Evolutionary conservation across 2,329 filamentous ascomycete genomes (phyloP), one percentile per base, ranked within the genome.

Genomic region (Hawksworthiomyces lignivorus): DNA sequence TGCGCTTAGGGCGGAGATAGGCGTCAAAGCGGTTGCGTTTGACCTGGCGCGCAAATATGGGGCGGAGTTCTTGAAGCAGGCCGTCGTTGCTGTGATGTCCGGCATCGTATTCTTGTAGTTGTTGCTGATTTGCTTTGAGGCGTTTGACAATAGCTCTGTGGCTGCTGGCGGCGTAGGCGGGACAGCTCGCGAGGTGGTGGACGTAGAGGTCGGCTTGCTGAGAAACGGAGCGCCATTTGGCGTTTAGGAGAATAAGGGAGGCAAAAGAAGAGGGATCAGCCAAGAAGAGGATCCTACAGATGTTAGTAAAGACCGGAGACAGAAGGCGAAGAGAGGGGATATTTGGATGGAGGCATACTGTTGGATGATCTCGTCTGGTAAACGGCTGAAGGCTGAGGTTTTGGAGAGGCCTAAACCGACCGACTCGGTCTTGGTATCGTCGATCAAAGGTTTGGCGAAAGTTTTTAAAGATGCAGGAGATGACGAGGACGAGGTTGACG

Each of bases 1-100:
- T 89, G 54, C 75, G 72, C 45, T 63, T 73, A 4, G 86, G 85
- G 15, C 82, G 75, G 39, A 87, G 59, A 57, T 86, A 89, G 27
- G 81, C 77, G 51, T 86, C 79, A 57, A 89, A 90, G 36, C 87
- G 69, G 62, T 86, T 87, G 44, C 84, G 75, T 61, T 87, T 85
- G 50, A 83, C 75, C 56, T 89, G 80, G 37, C 70, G 70, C 8
- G 77, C 72, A 55, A 92, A 89, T 20, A 76, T 67, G 17, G 69
- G 70, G 43, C 84, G 82, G 24, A 90, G 65, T 17, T 60, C 62
- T 33, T 73, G 69, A 5, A 90, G 66, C 21, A 43, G 31, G 20
- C 20, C 12, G 6, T 19, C 63, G 50, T n/a, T 57, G 55, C 21
- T 52, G 44, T 7, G 45, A 6, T 36, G 32, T 10, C 26, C 21